These are phyloP conservation scores for Angomonas deanei DNA, from an alignment of 208 protist genomes.

Conservation along the genomic window DNA sequence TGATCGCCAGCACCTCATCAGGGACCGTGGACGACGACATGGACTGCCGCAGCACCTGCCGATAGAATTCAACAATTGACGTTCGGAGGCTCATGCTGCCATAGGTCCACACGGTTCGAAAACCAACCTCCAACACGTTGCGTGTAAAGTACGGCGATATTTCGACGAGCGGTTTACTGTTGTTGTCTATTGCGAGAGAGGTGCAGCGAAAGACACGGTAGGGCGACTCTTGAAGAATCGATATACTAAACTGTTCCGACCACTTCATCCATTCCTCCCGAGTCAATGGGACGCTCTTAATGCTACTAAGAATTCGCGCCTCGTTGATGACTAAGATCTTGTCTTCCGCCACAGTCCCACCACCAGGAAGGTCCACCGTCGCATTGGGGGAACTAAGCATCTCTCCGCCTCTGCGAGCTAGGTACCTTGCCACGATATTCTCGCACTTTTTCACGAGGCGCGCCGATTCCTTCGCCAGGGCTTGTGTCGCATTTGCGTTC, in stretches of 20 bases:
- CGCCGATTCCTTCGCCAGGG: slow-evolving; percentile 40
- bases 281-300: slow-evolving; percentile 55
- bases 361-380: not conserved
- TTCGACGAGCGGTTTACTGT: slow-evolving; percentile 61
- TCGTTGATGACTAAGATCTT: slow-evolving; percentile 55
- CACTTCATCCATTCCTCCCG: slow-evolving; percentile 83
- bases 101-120: slow-evolving; percentile 76
- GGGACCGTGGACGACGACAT: slow-evolving; percentile 56
- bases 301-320: slow-evolving; percentile 37
- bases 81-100: slow-evolving; percentile 48
- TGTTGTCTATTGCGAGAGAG: slow-evolving; percentile 50
- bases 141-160: slow-evolving; percentile 56
- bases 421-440: slow-evolving; percentile 31
- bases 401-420: not conserved
- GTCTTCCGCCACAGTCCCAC: slow-evolving; percentile 31
- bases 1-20: slow-evolving; percentile 56
- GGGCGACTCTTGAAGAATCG: slow-evolving; percentile 76
- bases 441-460: slow-evolving; percentile 62
- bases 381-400: slow-evolving; percentile 15
- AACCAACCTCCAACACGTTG: slow-evolving; percentile 59
- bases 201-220: slow-evolving; percentile 84
- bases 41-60: slow-evolving; percentile 51
- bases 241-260: slow-evolving; percentile 56
- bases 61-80: slow-evolving; percentile 56
- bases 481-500: slow-evolving; percentile 24